Percentiles rank a stretch among this genome's conserved stretches.
phyloP scores from a whole-genome alignment of 2,329 filamentous ascomycete species.

The Emergomyces pasteurianus region DNA sequence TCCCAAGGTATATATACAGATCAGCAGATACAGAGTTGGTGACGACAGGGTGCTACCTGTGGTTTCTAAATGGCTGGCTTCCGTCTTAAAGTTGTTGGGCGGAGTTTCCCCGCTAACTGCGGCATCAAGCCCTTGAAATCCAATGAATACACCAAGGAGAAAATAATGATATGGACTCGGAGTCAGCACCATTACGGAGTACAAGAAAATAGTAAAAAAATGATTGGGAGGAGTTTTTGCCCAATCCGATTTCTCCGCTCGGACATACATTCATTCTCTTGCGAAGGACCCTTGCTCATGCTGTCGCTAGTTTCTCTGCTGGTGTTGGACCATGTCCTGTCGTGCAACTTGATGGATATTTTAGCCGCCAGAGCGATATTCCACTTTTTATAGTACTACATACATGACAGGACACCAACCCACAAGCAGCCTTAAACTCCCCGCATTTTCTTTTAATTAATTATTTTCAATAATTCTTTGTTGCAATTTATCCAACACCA shows the following conservation, averaged over 20 bases:
- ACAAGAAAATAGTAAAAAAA: not conserved
- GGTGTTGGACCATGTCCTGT: not conserved
- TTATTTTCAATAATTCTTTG: not conserved
- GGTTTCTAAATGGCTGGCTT: not conserved
- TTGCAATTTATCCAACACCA: not conserved
- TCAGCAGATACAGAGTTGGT: not conserved
- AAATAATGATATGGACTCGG: too few species aligned
- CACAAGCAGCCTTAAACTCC: not conserved
- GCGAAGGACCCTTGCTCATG: not conserved
- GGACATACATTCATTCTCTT: not conserved
- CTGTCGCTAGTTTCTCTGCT: not conserved
- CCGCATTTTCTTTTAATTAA: not conserved
- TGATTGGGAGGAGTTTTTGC: not conserved
- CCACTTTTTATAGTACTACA: not conserved
- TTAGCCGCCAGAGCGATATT: not conserved
- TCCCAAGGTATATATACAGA: not conserved
- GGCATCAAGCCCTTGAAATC: not conserved
- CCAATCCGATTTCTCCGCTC: not conserved
- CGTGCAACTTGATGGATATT: not conserved
- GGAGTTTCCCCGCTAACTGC: not conserved
- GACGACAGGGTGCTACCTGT: not conserved
- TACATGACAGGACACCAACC: not conserved
- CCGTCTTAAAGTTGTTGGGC: not conserved
- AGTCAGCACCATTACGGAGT: too few species aligned
- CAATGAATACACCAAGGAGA: not conserved